Evolutionary conservation across 2,329 filamentous ascomycete genomes (phyloP).

Genomic region (Phymatotrichopsis omnivora): DNA sequence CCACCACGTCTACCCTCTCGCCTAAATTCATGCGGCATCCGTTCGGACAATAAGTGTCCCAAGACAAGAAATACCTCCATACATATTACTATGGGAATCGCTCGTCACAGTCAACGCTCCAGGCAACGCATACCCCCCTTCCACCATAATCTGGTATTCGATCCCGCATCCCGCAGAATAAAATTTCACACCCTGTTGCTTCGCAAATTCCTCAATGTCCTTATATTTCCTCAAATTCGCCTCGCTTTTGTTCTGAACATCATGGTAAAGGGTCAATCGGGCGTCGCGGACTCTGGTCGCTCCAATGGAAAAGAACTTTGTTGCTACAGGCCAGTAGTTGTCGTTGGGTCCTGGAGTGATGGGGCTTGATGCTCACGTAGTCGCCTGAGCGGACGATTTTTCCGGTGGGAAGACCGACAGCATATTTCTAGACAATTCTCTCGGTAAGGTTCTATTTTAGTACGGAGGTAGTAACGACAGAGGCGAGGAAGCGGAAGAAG

Average conservation of each 20-base stretch:
- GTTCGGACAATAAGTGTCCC: conserved; percentile 76
- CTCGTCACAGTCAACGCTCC: conserved; percentile 70
- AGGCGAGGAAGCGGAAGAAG: no score
- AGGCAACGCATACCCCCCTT: conserved; percentile 79
- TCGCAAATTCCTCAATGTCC: no score
- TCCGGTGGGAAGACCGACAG: no score
- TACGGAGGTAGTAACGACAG: neutral
- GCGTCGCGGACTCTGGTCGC: conserved; percentile 61
- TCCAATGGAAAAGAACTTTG: conserved; percentile 74
- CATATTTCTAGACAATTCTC: conserved; percentile 94
- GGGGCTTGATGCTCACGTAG: conserved; percentile 65
- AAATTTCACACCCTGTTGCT: conserved; percentile 63
- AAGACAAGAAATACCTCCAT: conserved; percentile 66
- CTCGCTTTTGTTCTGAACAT: no score
- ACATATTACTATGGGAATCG: no score
- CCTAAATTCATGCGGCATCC: conserved; percentile 76
- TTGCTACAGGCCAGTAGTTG: conserved; percentile 64
- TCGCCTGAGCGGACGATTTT: no score
- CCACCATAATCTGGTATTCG: no score
- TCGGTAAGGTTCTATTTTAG: conserved; percentile 66
- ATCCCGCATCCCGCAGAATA: conserved; percentile 69
- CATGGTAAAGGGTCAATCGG: conserved; percentile 67
- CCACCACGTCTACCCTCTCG: conserved; percentile 75
- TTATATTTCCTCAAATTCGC: no score
- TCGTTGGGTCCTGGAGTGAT: conserved; percentile 78